Percentiles rank a stretch among this genome's conserved stretches.
Conservation (phyloP, 2,329 filamentous ascomycete species). For the Teratosphaeria gauchensis region DNA sequence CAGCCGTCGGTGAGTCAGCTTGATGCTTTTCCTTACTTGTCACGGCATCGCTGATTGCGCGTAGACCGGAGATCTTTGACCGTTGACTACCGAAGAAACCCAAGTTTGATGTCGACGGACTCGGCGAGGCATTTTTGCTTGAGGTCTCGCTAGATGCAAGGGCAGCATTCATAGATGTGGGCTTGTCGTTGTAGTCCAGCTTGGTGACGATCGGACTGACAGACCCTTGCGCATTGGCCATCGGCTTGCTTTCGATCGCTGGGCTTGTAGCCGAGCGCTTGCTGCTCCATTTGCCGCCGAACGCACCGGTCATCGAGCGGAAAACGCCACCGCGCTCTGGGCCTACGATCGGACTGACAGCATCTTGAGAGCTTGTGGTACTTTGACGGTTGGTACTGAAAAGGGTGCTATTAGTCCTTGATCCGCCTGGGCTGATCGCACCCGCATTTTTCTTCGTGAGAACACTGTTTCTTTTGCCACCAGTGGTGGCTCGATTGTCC, state of each 20-base stretch:
- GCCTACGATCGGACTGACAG: conserved; percentile 7
- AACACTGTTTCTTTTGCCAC: conserved; percentile 57
- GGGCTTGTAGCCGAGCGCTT: conserved; percentile 21
- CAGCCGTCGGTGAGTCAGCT: conserved; percentile 24
- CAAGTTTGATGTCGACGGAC: conserved; percentile 25
- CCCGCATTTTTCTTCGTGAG: conserved; percentile 56
- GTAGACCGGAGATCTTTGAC: conserved; percentile 55
- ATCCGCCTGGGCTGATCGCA: conserved; percentile 23
- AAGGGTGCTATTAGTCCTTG: conserved; percentile 55
- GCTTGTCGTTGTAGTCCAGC: conserved; percentile 40
- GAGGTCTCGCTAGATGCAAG: conserved; percentile 33
- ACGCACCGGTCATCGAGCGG: conserved; percentile 6
- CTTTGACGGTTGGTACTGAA: conserved; percentile 4
- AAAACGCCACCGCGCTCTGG: conserved; percentile 1
- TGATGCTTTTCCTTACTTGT: conserved; percentile 42
- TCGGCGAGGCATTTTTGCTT: conserved; percentile 17
- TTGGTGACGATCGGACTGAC: conserved; percentile 48
- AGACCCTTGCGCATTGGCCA: conserved; percentile 32
- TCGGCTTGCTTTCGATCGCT: conserved; percentile 20
- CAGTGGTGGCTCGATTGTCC: conserved; percentile 54
- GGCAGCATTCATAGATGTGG: background rate
- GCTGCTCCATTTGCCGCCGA: conserved; percentile 11
- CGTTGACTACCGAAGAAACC: conserved; percentile 25
- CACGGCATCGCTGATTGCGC: conserved; percentile 71
- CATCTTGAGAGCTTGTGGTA: conserved; percentile 20